A percentile compares a stretch with the other conserved stretches of the same genome.
phyloP scores from a whole-genome alignment of 140 eudicot species.

The Bidens hawaiensis region DNA sequence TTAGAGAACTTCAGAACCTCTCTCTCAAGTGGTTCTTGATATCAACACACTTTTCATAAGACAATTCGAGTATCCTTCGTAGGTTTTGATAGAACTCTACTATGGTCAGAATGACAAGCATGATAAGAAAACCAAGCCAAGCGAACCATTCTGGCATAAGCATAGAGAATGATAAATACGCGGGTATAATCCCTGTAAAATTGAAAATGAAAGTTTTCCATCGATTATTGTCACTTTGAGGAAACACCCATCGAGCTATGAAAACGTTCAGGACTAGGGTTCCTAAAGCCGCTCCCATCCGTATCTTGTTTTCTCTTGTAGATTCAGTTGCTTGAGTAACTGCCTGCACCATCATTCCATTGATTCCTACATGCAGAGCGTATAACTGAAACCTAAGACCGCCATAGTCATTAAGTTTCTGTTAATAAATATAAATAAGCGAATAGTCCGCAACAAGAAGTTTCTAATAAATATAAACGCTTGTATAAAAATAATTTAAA shows the following conservation, averaged over 20 bases:
- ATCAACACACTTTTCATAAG: background rate
- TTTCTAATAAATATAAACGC: no score
- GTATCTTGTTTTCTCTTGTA: constrained; percentile 6
- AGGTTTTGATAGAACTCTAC: background rate
- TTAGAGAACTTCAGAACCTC: no score
- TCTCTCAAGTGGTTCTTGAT: background rate
- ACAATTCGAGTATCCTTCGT: background rate
- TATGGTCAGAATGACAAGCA: background rate
- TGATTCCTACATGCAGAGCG: background rate
- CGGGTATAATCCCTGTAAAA: constrained; percentile 1
- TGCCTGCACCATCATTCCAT: constrained; percentile 11
- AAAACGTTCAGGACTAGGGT: background rate
- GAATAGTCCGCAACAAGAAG: no score
- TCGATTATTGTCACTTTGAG: background rate
- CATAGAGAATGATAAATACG: constrained; percentile 5
- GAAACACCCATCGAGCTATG: background rate
- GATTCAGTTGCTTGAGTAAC: background rate
- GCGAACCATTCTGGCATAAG: constrained; percentile 15
- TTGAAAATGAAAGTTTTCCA: background rate
- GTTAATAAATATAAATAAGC: no score
- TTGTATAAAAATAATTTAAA: no score
- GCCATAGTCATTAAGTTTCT: no score
- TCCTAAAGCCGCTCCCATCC: background rate
- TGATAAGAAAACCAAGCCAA: constrained; percentile 7
- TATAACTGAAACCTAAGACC: constrained; percentile 2